Base-by-base conservation (phyloP, 208 protist genomes). In the Wallacemonas sp. region DNA sequence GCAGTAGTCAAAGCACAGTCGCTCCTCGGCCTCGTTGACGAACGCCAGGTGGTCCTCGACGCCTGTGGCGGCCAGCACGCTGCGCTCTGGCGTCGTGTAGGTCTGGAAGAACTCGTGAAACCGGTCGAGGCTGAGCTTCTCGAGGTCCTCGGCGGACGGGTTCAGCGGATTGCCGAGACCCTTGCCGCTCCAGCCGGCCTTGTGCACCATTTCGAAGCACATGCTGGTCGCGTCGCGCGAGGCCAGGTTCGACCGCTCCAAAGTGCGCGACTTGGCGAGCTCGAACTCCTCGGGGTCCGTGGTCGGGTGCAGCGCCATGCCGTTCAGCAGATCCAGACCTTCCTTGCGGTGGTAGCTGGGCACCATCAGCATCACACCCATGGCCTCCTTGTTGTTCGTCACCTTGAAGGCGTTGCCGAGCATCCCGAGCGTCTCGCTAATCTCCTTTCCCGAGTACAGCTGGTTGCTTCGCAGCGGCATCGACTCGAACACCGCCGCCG, bases 161-260 rank as follows among this genome's bases (percentile, higher is more conserved):
- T 71, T 72, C 5, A 88, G 72, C 33, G 80, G 79, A 26, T 86
- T 88, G 31, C 89, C 87, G 2, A 95, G 72, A 0, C 87, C 89
- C 26, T 82, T 87, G 3, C 89, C 87, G 64, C 75, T 82, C 79
- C 86, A 97, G 11, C 84, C 92, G 1, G 92, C 92, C 70, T 96
- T 89, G 66, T 97, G 92, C 14, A 97, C 76, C 50, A 93, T 73
- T 57, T 97, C 92, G 54, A 97, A 94, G 57, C 86, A 88, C 74
- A 93, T 82, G 44, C 73, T 89, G 7, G 83, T 89, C 12, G 86
- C 86, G 62, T 97, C 92, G 22, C 89, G 76, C 22, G 50, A 72
- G 18, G 75, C 59, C 33, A 93, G 29, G 22, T 79, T 44, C 0
- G 82, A 66, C 10, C 87, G 80, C 59, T 90, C 73, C 32, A 85